Evolutionary conservation across 768 basidiomycete species (phyloP).

Genomic region (Lactarius vividus): DNA sequence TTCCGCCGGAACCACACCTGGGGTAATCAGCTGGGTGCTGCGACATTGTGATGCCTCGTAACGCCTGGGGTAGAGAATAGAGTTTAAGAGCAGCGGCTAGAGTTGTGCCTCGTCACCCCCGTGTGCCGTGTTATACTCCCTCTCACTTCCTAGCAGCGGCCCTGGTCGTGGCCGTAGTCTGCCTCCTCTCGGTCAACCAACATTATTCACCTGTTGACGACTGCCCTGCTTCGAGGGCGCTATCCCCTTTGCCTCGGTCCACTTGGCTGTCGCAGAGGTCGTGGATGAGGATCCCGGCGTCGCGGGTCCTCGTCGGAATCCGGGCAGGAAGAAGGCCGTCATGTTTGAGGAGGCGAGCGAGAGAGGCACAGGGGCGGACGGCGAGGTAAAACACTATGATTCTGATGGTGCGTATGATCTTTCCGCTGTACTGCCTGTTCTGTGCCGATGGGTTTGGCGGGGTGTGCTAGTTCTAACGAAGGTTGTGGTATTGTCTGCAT

Average conservation of each 20-base stretch:
- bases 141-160: conserved; percentile 43
- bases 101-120: conserved; percentile 32
- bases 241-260: conserved; percentile 84
- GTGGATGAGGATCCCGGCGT: conserved; percentile 31
- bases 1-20: conserved; percentile 57
- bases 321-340: too few relatives aligned
- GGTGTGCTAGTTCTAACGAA: too few relatives aligned
- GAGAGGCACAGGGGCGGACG: too few relatives aligned
- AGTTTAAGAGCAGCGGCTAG: conserved; percentile 39
- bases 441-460: too few relatives aligned
- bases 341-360: too few relatives aligned
- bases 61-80: conserved; percentile 43
- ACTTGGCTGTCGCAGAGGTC: conserved; percentile 32
- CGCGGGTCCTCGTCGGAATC: too few relatives aligned
- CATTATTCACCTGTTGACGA: conserved; percentile 95
- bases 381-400: too few relatives aligned
- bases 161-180: conserved; percentile 55
- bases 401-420: too few relatives aligned
- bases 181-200: conserved; percentile 74
- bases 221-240: conserved; percentile 99
- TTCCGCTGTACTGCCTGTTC: too few relatives aligned
- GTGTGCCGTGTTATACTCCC: conserved; percentile 12
- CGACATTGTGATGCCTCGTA: conserved; percentile 33
- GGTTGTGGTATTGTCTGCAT: too few relatives aligned
- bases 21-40: conserved; percentile 58